Evolutionary conservation across 768 basidiomycete genomes (phyloP).

Genomic region (Naganishia antarctica): DNA sequence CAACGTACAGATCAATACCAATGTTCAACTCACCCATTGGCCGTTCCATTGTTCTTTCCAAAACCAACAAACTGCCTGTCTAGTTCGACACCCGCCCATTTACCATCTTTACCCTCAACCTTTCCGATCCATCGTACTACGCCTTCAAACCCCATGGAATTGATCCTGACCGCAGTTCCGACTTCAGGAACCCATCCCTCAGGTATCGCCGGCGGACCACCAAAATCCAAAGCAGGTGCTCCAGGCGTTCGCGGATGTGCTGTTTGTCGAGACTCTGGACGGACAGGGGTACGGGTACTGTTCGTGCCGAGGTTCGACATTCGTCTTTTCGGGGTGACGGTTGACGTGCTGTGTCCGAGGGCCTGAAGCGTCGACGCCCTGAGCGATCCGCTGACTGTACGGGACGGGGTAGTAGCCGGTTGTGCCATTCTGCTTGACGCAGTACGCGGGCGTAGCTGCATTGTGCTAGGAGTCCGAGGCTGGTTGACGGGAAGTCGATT

Average conservation of each 20-base stretch:
- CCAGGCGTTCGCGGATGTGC: conserved; percentile 8
- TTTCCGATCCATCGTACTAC: conserved; percentile 71
- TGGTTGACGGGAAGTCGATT: background rate
- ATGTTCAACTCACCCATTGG: conserved; percentile 65
- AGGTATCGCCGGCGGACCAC: conserved; percentile 18
- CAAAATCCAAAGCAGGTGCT: background rate
- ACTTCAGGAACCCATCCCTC: conserved; percentile 52
- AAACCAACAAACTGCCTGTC: conserved; percentile 76
- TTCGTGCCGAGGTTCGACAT: background rate
- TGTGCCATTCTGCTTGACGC: background rate
- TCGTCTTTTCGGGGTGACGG: conserved; percentile 9
- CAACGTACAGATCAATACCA: background rate
- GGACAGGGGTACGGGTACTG: conserved; percentile 3
- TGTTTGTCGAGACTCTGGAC: conserved; percentile 2
- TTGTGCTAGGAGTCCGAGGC: conserved; percentile 11
- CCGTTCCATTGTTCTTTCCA: conserved; percentile 92
- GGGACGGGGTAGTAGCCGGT: conserved; percentile 9
- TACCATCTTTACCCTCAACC: conserved; percentile 80
- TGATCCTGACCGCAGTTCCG: conserved; percentile 79
- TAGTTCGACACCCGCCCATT: conserved; percentile 92
- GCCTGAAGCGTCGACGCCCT: background rate
- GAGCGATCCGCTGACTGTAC: conserved; percentile 2
- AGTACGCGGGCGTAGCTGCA: conserved; percentile 6
- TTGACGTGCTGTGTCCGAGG: background rate
- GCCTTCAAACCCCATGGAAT: conserved; percentile 81